Evolutionary conservation across 805 yeast species (phyloP), one percentile per base, ranked within the genome.

Genomic region (Suhomyces sp.): DNA sequence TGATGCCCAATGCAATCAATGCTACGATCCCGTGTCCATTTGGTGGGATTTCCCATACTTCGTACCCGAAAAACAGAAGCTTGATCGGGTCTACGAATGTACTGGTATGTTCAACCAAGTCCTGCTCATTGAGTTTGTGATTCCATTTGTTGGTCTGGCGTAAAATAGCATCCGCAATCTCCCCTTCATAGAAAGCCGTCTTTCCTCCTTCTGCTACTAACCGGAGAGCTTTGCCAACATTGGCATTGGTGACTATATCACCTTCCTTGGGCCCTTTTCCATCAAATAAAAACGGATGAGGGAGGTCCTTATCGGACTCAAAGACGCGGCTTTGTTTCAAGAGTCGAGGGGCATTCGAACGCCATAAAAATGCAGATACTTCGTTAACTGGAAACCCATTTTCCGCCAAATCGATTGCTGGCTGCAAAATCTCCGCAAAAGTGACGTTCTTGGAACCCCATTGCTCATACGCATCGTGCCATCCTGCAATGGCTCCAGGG

Each of bases 11-110:
- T 0, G 91, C 79, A 12, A 83, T 60, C 32, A 85, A 62, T 0
- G 90, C 93, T 28, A 85, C 84, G 10, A 85, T 58, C 6, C 95
- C 95, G 35, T 85, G 87, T 4, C 91, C 87, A 56, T 80, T 84
- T 10, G 95, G 95, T 8, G 95, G 93, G 43, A 84, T 79, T 54
- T 85, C 93, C 86, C 90, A 81, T 17, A 85, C 64, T 19, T 67
- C 70, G 31, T 58, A 50, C 8, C 75, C 83, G 30, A 73, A 62
- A 36, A 78, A 68, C 21, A 73, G 70, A 35, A 74, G 56, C 12
- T 61, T 59, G 13, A 84, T 75, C 2, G 95, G 91, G 1, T 79
- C 81, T 16, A 83, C 81, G 46, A 76, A 70, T 0, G 81, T 70
- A 2, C 88, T 74, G 0, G 70, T 60, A 55, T 85, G 93, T 14